phyloP scores from a whole-genome alignment of 2,329 filamentous ascomycete genomes.

The Colletotrichum abscissum region DNA sequence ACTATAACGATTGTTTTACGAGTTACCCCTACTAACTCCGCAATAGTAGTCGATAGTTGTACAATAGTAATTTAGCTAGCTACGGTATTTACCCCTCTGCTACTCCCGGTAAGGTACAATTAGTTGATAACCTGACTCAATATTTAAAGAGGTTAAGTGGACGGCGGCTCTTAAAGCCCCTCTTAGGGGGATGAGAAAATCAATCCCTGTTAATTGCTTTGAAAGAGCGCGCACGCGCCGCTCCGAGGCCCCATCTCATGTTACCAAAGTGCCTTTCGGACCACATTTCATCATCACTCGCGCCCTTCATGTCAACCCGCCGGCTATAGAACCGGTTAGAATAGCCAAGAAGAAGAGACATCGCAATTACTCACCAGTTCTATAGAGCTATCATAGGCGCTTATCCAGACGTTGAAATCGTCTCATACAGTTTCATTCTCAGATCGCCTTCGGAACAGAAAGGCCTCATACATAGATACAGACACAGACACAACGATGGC shows the following conservation, averaged over 20 bases:
- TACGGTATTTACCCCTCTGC: too few species aligned
- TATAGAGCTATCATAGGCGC: background rate
- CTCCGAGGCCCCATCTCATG: background rate
- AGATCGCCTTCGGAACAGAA: background rate
- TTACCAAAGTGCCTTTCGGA: background rate
- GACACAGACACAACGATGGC: background rate
- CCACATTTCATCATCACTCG: constrained; percentile 3
- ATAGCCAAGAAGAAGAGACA: background rate
- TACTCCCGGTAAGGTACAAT: too few species aligned
- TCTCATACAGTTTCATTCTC: accelerated
- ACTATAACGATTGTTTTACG: too few species aligned
- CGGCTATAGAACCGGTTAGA: background rate
- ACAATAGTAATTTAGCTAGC: too few species aligned
- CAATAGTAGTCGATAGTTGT: too few species aligned
- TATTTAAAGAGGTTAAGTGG: background rate
- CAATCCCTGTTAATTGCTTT: constrained; percentile 36
- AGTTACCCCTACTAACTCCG: too few species aligned
- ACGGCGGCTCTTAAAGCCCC: background rate
- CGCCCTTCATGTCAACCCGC: constrained; percentile 23
- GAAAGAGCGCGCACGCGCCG: background rate
- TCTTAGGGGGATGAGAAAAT: background rate
- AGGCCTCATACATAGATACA: background rate
- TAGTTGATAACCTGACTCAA: background rate
- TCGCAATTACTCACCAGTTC: background rate
- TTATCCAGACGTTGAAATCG: background rate